Conservation (phyloP, 805 yeast genomes). For the Saccharomyces mikatae region DNA sequence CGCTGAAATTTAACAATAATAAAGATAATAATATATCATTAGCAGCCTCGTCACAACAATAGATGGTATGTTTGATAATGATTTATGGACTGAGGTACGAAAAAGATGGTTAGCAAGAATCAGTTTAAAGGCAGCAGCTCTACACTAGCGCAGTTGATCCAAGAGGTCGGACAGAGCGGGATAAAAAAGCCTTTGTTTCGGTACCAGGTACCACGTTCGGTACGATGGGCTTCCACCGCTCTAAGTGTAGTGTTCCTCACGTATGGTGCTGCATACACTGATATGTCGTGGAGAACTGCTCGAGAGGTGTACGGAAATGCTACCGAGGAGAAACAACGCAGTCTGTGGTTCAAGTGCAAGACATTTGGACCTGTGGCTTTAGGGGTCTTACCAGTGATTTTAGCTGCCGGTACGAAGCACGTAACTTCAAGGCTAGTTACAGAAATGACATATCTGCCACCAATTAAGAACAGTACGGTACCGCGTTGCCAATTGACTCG, state of each 20-base stretch:
- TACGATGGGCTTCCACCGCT: conserved; percentile 16
- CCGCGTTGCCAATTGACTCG: conserved; percentile 21
- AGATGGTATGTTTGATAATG: neutral
- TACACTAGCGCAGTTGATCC: neutral
- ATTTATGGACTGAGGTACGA: neutral
- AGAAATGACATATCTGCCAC: conserved; percentile 20
- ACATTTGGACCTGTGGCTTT: conserved; percentile 21
- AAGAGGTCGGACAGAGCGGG: neutral
- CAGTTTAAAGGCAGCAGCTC: neutral
- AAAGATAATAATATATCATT: neutral
- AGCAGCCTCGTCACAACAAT: neutral
- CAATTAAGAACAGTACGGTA: conserved; percentile 1
- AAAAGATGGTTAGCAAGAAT: neutral
- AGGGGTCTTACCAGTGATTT: conserved; percentile 21
- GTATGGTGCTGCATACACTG: conserved; percentile 24
- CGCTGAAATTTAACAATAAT: neutral
- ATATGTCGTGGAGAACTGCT: conserved; percentile 23
- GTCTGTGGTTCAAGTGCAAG: conserved; percentile 12
- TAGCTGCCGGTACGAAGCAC: conserved; percentile 19
- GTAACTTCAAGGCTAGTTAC: conserved; percentile 24
- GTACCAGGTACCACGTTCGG: conserved; percentile 11
- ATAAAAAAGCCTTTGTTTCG: conserved; percentile 10
- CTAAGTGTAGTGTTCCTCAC: conserved; percentile 21
- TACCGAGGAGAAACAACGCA: conserved; percentile 7
- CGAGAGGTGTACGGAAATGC: conserved; percentile 8